phyloP scores from a whole-genome alignment of 2,329 filamentous ascomycete genomes.

The Pseudopithomyces maydicus region DNA sequence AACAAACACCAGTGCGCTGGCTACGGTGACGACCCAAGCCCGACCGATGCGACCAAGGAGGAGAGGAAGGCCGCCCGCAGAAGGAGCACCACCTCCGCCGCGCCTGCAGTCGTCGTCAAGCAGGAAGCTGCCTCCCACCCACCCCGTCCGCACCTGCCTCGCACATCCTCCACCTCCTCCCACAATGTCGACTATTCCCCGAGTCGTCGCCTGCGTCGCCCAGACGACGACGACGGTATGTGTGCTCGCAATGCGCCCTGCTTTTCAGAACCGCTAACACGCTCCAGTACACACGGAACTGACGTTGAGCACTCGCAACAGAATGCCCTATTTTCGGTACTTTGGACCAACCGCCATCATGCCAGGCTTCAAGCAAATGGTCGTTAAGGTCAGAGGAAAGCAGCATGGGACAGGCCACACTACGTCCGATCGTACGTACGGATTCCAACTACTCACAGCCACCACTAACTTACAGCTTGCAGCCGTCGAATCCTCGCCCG shows the following conservation, averaged over 20 bases:
- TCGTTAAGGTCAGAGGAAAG: slow-evolving; percentile 73
- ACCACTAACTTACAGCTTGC: slow-evolving; percentile 6
- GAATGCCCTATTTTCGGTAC: slow-evolving; percentile 88
- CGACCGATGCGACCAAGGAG: slow-evolving; percentile 20
- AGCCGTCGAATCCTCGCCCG: slow-evolving; percentile 42
- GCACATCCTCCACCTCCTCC: slow-evolving; percentile 24
- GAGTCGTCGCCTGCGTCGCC: slow-evolving; percentile 21
- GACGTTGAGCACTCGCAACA: slow-evolving; percentile 60
- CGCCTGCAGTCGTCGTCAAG: slow-evolving; percentile 19
- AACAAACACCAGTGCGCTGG: slow-evolving; percentile 56
- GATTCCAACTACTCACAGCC: not conserved
- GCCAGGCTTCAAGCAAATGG: slow-evolving; percentile 92
- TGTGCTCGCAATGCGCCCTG: slow-evolving; percentile 1
- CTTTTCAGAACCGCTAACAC: not conserved
- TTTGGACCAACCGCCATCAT: slow-evolving; percentile 91
- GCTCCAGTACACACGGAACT: slow-evolving; percentile 16
- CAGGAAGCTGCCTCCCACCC: slow-evolving; percentile 31
- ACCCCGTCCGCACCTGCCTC: slow-evolving; percentile 29
- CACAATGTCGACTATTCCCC: slow-evolving; percentile 28
- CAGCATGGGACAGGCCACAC: slow-evolving; percentile 64
- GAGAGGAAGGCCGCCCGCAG: slow-evolving; percentile 27
- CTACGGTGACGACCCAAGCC: slow-evolving; percentile 47
- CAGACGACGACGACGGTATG: slow-evolving; percentile 23
- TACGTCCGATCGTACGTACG: slow-evolving; percentile 56
- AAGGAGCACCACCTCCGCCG: slow-evolving; percentile 19